phyloP scores from a whole-genome alignment of 73 alveolate species.

The Tetrahymena malaccensis region DNA sequence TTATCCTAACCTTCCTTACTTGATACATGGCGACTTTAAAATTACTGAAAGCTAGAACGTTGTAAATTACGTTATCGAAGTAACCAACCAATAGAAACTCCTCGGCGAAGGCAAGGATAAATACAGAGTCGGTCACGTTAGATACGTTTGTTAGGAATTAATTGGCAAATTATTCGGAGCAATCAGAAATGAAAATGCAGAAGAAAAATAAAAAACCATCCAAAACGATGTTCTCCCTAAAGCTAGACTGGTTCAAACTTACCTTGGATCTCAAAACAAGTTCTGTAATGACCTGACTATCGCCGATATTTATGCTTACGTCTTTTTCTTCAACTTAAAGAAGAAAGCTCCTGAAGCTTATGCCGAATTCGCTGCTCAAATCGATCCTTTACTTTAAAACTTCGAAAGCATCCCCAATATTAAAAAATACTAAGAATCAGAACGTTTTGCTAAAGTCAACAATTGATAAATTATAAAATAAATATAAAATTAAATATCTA shows the following conservation, averaged over 20 bases:
- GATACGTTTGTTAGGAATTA: background rate
- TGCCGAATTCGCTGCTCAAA: background rate
- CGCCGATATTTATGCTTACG: background rate
- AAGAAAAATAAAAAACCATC: background rate
- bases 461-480: background rate
- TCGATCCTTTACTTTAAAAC: background rate
- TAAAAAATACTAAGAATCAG: background rate
- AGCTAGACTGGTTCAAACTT: background rate
- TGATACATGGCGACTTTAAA: background rate
- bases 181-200: background rate
- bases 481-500: background rate
- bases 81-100: background rate
- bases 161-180: background rate
- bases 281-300: background rate
- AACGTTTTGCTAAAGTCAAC: background rate
- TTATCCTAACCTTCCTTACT: background rate
- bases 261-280: background rate
- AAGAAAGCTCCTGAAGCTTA: background rate
- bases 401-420: background rate
- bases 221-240: background rate
- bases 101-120: background rate
- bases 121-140: background rate
- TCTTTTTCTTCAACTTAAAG: background rate
- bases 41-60: background rate
- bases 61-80: background rate